These are phyloP conservation scores for Durusdinium trenchii DNA, from an alignment of 73 alveolate species.

Conservation along the genomic window DNA sequence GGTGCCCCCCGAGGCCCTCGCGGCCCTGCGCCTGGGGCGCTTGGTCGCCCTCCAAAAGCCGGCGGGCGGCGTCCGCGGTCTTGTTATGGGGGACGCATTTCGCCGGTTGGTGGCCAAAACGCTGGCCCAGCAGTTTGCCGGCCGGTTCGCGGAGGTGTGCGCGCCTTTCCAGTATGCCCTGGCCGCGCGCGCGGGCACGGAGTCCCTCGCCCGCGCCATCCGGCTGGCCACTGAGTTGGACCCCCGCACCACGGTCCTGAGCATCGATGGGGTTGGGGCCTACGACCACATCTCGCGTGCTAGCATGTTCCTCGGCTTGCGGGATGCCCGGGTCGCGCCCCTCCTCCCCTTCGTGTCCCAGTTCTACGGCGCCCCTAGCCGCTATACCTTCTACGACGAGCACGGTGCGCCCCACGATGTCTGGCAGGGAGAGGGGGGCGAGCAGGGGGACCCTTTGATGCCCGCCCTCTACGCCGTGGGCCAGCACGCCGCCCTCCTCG, in stretches of 20 bases:
- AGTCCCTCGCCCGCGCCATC: background rate
- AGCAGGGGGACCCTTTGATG: background rate
- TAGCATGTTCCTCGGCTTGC: background rate
- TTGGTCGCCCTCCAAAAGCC: background rate
- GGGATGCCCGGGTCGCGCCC: background rate
- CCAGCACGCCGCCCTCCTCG: background rate
- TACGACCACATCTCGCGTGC: background rate
- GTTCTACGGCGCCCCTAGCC: background rate
- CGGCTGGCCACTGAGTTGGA: background rate
- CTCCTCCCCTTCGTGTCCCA: background rate
- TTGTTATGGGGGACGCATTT: background rate
- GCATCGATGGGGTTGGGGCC: background rate
- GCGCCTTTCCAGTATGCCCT: background rate
- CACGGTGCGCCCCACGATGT: background rate
- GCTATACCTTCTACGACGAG: background rate
- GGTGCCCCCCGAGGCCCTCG: background rate
- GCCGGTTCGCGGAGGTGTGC: background rate
- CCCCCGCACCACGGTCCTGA: background rate
- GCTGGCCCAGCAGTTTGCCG: background rate
- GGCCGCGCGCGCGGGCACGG: conserved; percentile 11
- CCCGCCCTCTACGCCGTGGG: background rate
- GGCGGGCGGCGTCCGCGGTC: background rate
- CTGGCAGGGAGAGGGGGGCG: background rate
- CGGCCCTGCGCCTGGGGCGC: background rate
- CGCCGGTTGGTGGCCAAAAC: background rate